Conservation (phyloP, 495 filamentous ascomycete genomes). For the Xylaria telfairii region DNA sequence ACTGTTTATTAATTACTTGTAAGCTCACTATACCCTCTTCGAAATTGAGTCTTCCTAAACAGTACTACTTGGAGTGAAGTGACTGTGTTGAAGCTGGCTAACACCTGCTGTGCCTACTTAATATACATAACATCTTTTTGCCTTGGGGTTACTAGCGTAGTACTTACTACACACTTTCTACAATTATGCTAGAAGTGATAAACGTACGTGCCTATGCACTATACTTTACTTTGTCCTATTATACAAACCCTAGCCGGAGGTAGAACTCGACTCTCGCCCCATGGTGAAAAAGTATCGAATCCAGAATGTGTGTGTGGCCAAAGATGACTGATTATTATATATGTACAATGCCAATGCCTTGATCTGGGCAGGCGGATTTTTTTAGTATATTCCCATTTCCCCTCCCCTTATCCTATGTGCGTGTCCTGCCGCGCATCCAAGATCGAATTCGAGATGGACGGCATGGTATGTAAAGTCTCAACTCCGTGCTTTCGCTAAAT, state of each 20-base stretch:
- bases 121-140: too few relatives aligned
- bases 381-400: neutral
- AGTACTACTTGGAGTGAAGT: too few relatives aligned
- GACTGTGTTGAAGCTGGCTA: too few relatives aligned
- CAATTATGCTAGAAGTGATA: too few relatives aligned
- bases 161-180: too few relatives aligned
- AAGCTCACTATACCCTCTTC: too few relatives aligned
- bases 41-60: too few relatives aligned
- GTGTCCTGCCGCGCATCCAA: neutral
- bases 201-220: neutral
- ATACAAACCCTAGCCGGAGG: constrained; percentile 5
- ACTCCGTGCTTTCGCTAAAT: constrained; percentile 11
- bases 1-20: too few relatives aligned
- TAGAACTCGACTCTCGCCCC: neutral
- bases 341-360: neutral
- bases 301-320: neutral
- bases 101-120: too few relatives aligned
- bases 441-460: neutral
- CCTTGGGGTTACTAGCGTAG: too few relatives aligned
- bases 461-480: neutral
- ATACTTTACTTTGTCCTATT: neutral
- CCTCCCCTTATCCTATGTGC: neutral
- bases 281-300: neutral
- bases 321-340: constrained; percentile 6
- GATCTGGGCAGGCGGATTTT: neutral